Percentiles rank a stretch among this genome's conserved stretches.
Evolutionary conservation across 441 rosid genomes (phyloP).

Genomic region (Pelargonium australe): DNA sequence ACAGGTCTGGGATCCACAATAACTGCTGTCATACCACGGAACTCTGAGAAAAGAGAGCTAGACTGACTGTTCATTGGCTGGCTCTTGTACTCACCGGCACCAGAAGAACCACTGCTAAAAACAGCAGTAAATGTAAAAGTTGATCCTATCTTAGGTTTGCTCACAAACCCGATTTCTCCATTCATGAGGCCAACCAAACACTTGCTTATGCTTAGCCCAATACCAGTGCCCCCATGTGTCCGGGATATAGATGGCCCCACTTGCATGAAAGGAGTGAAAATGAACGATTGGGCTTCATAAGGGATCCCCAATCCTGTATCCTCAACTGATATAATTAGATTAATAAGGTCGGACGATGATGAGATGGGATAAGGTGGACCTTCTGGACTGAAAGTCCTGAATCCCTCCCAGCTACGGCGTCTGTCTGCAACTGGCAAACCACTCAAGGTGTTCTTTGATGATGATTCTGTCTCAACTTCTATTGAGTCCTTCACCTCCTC

Average conservation of each 20-base stretch:
- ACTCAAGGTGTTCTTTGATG: conserved; percentile 46
- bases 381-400: conserved; percentile 30
- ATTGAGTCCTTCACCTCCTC: conserved; percentile 48
- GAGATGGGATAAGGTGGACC: conserved; percentile 16
- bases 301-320: conserved; percentile 93
- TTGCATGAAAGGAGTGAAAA: conserved; percentile 94
- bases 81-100: conserved; percentile 36
- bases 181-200: conserved; percentile 85
- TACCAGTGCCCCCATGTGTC: conserved; percentile 91
- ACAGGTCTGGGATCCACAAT: conserved; percentile 62
- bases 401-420: conserved; percentile 74
- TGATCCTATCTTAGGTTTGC: conserved; percentile 66
- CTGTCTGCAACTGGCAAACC: conserved; percentile 76
- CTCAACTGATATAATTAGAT: conserved; percentile 71
- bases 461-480: conserved; percentile 23
- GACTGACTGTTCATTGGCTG: conserved; percentile 26
- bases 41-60: conserved; percentile 39
- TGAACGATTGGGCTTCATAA: conserved; percentile 58
- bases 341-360: conserved; percentile 34
- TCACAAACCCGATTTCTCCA: conserved; percentile 86
- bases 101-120: conserved; percentile 45
- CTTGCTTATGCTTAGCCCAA: conserved; percentile 87
- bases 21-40: conserved; percentile 56
- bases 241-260: conserved; percentile 96
- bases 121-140: conserved; percentile 75